Percentiles rank a stretch among this genome's conserved stretches.
Evolutionary conservation across 495 filamentous ascomycete species (phyloP).

Genomic region (Aspergillus olivimuriae): DNA sequence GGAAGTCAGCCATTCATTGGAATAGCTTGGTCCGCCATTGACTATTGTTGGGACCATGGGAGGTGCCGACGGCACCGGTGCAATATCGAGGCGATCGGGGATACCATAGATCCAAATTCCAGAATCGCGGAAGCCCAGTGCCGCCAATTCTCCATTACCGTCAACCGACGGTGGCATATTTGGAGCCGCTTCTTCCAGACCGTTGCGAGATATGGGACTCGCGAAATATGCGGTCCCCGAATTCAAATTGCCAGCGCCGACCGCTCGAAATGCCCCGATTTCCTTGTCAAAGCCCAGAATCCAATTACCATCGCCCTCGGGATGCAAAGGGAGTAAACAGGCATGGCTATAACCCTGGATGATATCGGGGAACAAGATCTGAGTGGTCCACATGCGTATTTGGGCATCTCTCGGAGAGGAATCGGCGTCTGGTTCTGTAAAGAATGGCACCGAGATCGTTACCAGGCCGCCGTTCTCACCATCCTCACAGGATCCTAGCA

Average conservation of each 20-base stretch:
- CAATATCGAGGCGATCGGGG: slow-evolving; percentile 63
- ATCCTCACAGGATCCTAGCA: slow-evolving; percentile 72
- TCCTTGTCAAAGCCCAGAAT: slow-evolving; percentile 72
- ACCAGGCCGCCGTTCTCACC: slow-evolving; percentile 62
- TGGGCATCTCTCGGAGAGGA: slow-evolving; percentile 56
- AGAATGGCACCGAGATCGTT: slow-evolving; percentile 75
- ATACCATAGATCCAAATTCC: slow-evolving; percentile 78
- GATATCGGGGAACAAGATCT: slow-evolving; percentile 77
- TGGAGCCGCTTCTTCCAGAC: slow-evolving; percentile 44
- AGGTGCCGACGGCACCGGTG: slow-evolving; percentile 17
- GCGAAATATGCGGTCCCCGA: slow-evolving; percentile 78
- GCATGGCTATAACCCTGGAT: slow-evolving; percentile 72
- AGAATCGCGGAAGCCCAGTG: slow-evolving; percentile 65
- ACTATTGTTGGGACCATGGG: slow-evolving; percentile 3
- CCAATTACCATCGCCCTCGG: slow-evolving; percentile 70
- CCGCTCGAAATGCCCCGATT: slow-evolving; percentile 70
- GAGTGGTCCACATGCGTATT: slow-evolving; percentile 80
- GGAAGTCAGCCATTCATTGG: slow-evolving; percentile 3
- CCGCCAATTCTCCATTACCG: slow-evolving; percentile 64
- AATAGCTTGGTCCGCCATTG: slow-evolving; percentile 10
- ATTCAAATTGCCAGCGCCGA: slow-evolving; percentile 64
- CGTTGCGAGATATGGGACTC: slow-evolving; percentile 47
- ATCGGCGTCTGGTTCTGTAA: slow-evolving; percentile 42
- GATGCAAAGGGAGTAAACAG: slow-evolving; percentile 59
- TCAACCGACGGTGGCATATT: slow-evolving; percentile 64